Evolutionary conservation across 768 basidiomycete genomes (phyloP).

Genomic region (Cystobasidium ongulense): DNA sequence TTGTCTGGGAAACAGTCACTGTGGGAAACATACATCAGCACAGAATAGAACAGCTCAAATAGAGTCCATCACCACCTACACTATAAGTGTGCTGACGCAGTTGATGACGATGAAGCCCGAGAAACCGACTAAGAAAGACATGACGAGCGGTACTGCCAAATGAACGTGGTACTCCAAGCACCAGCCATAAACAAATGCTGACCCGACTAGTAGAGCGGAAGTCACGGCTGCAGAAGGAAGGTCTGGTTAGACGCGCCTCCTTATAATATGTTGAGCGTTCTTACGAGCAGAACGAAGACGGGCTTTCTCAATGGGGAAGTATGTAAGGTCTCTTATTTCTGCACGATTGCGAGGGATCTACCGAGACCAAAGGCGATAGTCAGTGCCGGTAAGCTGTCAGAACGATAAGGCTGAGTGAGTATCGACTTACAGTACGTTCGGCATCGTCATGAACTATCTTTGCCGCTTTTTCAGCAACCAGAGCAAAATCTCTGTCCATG

Average conservation of each 20-base stretch:
- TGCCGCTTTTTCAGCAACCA: neutral
- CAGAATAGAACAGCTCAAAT: neutral
- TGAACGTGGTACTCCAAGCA: conserved; percentile 10
- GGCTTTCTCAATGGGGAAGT: conserved; percentile 23
- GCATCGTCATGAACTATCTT: neutral
- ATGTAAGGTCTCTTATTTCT: neutral
- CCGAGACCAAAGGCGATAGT: neutral
- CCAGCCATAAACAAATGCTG: conserved; percentile 25
- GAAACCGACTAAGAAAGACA: neutral
- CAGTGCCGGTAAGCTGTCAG: neutral
- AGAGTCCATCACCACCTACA: neutral
- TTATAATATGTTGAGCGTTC: neutral
- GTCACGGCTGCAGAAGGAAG: neutral
- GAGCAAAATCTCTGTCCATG: conserved; percentile 17
- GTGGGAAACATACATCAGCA: neutral
- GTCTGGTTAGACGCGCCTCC: neutral
- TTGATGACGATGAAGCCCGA: neutral
- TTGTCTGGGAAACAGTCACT: conserved; percentile 15
- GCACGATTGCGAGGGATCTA: neutral
- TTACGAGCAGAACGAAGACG: neutral
- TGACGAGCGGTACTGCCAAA: conserved; percentile 17
- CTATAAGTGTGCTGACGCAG: conserved; percentile 1
- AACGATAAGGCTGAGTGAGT: neutral
- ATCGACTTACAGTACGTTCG: neutral
- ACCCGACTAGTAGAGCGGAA: neutral